phyloP scores from a whole-genome alignment of 345 rosid genomes.

The Melastoma malabathricum region DNA sequence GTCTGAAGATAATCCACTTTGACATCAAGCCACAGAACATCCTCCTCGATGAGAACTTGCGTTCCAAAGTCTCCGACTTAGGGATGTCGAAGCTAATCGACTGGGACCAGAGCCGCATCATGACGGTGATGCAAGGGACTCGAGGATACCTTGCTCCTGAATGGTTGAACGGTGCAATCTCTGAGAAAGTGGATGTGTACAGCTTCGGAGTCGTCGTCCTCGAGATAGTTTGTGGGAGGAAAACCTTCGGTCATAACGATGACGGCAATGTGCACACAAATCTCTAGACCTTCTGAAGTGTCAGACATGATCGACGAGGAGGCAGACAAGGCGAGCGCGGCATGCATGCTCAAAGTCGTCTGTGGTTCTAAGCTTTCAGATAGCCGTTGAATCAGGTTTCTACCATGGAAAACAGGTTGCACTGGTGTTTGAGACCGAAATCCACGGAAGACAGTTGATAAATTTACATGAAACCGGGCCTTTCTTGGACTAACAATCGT shows the following conservation, averaged over 20 bases:
- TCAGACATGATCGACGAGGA: constrained; percentile 13
- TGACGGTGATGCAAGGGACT: constrained; percentile 9
- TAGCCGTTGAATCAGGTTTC: too few species aligned
- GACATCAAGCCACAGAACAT: too few species aligned
- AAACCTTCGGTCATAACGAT: not conserved
- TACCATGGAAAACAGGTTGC: too few species aligned
- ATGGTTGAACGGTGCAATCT: not conserved
- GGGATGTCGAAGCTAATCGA: constrained; percentile 10
- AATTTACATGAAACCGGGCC: too few species aligned
- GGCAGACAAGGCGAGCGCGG: constrained; percentile 9
- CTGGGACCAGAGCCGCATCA: constrained; percentile 5
- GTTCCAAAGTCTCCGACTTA: constrained; percentile 11
- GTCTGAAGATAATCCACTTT: too few species aligned
- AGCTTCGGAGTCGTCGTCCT: constrained; percentile 6
- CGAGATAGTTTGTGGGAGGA: constrained; percentile 7
- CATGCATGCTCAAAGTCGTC: constrained; percentile 15
- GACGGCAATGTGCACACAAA: constrained; percentile 2
- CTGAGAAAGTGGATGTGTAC: constrained; percentile 12
- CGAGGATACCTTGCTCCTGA: too few species aligned
- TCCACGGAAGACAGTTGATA: too few species aligned
- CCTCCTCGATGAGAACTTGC: too few species aligned
- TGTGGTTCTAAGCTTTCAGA: too few species aligned
- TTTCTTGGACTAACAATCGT: too few species aligned
- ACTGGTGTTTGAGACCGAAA: too few species aligned
- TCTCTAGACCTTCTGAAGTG: constrained; percentile 8